Base-by-base conservation (phyloP, 345 rosid species). In the Xanthoceras sorbifolium region DNA sequence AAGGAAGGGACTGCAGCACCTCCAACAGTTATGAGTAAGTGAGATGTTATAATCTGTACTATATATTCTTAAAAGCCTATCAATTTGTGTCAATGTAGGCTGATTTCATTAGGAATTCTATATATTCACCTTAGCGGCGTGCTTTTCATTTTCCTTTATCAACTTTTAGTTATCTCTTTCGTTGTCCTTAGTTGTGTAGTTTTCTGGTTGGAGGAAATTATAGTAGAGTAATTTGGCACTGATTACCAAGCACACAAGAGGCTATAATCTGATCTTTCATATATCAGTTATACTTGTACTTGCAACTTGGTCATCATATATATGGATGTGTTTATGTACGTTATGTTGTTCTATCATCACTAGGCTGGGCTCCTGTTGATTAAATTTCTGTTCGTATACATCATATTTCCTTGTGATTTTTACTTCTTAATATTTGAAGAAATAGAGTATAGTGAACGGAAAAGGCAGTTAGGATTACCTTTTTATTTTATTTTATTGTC, bases 1-100 rank as follows among this genome's bases (percentile, higher is more conserved):
- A 93, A 42, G 94, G 89, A 79, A 91, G 94, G 86, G 81, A 71
- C 78, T 93, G 97, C 84, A 92, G 87, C 87, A 85, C 94, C 20
- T 93, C 99, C 48, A 92, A 89, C 82, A 78, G 84, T 84, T 87
- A 89, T 83, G 84, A 86, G 97, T 91, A 69, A 84, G 94, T 86
- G 52, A 42, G 71, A 52, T 54, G 38, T 67, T 23, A 14, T 63
- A 1, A 65, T 12, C 10, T 73, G 5, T 9, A 6, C 20, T 32
- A 26, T 34, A 11, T 14, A n/a, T 48, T 9, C 10, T 73, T 72
- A 18, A 25, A 28, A 23, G 65, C 23, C 14, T 3, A 38, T 59
- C 22, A 40, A 26, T 62, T 20, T 0, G 11, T 18, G 60, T 26
- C 59, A 26, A 44, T 26, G 64, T 38, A 22, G 64, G 64, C 0